Conservation (phyloP, 2,329 filamentous ascomycete species). For the Chalara sp. region DNA sequence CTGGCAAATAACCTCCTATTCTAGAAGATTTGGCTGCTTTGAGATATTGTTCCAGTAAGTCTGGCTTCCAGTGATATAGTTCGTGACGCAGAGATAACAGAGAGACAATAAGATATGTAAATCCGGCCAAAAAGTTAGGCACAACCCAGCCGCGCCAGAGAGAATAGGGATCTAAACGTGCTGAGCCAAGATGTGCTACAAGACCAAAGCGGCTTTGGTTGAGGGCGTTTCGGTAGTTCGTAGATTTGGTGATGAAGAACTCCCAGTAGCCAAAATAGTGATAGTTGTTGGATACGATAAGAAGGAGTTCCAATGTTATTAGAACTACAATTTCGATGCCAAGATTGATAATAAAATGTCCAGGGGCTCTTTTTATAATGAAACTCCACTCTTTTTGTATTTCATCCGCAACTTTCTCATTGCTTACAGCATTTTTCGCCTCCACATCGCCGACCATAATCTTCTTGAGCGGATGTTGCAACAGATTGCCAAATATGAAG, state of each 20-base stretch:
- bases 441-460: too few relatives aligned
- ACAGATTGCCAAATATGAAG: too few relatives aligned
- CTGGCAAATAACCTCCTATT: not conserved
- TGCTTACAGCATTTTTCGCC: not conserved
- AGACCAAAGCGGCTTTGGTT: not conserved
- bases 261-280: slow-evolving; percentile 3
- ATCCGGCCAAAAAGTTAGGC: not conserved
- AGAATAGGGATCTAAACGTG: slow-evolving; percentile 1
- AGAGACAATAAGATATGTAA: not conserved
- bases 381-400: slow-evolving; percentile 4
- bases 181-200: not conserved
- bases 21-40: not conserved
- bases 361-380: slow-evolving; percentile 1
- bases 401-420: slow-evolving; percentile 2
- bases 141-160: slow-evolving; percentile 5
- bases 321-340: slow-evolving; percentile 1
- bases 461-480: too few relatives aligned
- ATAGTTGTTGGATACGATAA: slow-evolving; percentile 4
- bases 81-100: too few relatives aligned
- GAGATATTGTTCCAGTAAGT: not conserved
- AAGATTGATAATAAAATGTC: not conserved
- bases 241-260: slow-evolving; percentile 1
- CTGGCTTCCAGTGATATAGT: too few relatives aligned
- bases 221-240: not conserved
- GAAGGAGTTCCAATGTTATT: not conserved